These are phyloP conservation scores for Globisporangium cederbergense DNA, from an alignment of 352 stramenopile genomes.

Conservation along the genomic window DNA sequence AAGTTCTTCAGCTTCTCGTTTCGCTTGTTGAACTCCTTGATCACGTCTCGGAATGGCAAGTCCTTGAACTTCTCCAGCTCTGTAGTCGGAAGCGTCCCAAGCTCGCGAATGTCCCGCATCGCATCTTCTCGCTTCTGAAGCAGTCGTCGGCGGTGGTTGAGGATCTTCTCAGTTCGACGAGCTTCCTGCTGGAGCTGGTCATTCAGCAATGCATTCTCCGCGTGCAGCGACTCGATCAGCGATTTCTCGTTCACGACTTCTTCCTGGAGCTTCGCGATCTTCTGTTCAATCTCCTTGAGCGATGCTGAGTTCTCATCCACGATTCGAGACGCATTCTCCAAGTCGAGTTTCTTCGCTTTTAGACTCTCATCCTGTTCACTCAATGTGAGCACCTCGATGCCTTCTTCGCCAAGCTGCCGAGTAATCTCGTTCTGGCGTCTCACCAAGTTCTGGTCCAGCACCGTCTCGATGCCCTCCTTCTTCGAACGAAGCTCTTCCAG, in stretches of 20 bases:
- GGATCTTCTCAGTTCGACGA: slow-evolving; percentile 77
- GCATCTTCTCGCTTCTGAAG: slow-evolving; percentile 92
- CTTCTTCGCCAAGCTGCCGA: slow-evolving; percentile 52
- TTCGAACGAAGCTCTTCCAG: slow-evolving; percentile 89
- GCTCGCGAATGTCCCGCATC: slow-evolving; percentile 95
- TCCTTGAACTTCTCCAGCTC: slow-evolving; percentile 92
- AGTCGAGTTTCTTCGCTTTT: slow-evolving; percentile 90
- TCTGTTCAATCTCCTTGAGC: slow-evolving; percentile 62
- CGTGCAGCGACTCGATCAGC: slow-evolving; percentile 45
- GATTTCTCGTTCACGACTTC: slow-evolving; percentile 45
- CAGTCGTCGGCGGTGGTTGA: slow-evolving; percentile 74
- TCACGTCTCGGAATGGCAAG: slow-evolving; percentile 88
- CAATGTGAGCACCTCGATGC: slow-evolving; percentile 50
- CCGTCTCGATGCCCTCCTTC: slow-evolving; percentile 85
- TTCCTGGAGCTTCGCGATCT: slow-evolving; percentile 51
- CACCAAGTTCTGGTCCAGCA: slow-evolving; percentile 92
- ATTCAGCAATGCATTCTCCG: slow-evolving; percentile 55
- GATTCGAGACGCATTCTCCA: slow-evolving; percentile 73
- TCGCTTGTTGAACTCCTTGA: slow-evolving; percentile 92
- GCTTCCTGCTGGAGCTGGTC: slow-evolving; percentile 85
- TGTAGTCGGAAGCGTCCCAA: slow-evolving; percentile 93
- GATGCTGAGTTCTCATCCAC: slow-evolving; percentile 62
- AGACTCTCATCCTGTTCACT: slow-evolving; percentile 65
- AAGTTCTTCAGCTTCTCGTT: slow-evolving; percentile 98
- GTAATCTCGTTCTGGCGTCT: slow-evolving; percentile 74